phyloP scores from a whole-genome alignment of 768 basidiomycete species.

The Boletus speciosus region DNA sequence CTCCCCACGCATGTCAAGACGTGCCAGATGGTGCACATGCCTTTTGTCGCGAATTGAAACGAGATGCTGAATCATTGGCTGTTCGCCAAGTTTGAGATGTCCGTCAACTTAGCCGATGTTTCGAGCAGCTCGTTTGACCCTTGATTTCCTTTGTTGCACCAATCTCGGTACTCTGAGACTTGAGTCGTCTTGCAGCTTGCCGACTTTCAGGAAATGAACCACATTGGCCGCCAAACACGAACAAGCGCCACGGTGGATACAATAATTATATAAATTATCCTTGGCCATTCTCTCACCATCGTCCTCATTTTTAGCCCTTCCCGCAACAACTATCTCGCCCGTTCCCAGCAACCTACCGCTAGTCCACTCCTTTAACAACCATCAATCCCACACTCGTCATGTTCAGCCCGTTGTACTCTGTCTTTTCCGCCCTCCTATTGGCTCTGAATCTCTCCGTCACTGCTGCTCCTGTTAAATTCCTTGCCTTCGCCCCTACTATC shows the following conservation, averaged over 20 bases:
- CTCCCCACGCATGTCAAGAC: no score
- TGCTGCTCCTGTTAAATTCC: conserved; percentile 29
- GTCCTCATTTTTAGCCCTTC: not conserved
- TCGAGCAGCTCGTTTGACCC: no score
- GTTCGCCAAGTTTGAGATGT: no score
- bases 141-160: no score
- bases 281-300: not conserved
- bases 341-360: conserved; percentile 2
- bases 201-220: conserved; percentile 3
- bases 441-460: conserved; percentile 17
- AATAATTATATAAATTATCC: conserved; percentile 16
- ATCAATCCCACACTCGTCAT: conserved; percentile 10
- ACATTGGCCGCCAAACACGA: conserved; percentile 20
- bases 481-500: conserved; percentile 43
- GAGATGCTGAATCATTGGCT: no score
- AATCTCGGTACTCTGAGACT: no score
- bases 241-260: conserved; percentile 11
- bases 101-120: no score
- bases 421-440: conserved; percentile 33
- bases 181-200: no score
- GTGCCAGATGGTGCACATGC: no score
- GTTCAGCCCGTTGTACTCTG: conserved; percentile 19
- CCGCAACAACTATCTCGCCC: not conserved
- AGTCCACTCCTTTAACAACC: conserved; percentile 22
- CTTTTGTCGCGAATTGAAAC: no score